Evolutionary conservation across 2,329 filamentous ascomycete genomes (phyloP).

Genomic region (Aspergillus uvarum): DNA sequence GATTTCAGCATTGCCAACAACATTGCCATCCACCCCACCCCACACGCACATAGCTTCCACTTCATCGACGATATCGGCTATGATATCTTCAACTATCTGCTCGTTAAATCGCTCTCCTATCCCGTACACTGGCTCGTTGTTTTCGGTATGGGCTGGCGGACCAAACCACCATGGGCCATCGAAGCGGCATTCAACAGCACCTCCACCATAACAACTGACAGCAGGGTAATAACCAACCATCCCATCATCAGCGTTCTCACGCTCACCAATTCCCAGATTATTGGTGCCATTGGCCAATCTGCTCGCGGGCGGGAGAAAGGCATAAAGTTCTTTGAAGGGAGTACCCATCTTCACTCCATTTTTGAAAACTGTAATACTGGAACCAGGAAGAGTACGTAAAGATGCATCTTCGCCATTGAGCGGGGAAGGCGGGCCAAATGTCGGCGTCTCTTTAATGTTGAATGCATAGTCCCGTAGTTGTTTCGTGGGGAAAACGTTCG

Average conservation of each 20-base stretch:
- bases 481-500: constrained; percentile 69
- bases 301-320: constrained; percentile 89
- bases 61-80: constrained; percentile 93
- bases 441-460: constrained; percentile 47
- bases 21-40: constrained; percentile 37
- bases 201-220: constrained; percentile 86
- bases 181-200: constrained; percentile 90
- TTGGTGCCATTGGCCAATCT: constrained; percentile 45
- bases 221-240: constrained; percentile 95
- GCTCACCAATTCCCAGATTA: constrained; percentile 60
- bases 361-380: constrained; percentile 85
- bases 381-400: constrained; percentile 83
- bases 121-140: constrained; percentile 51
- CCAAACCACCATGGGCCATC: constrained; percentile 91
- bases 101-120: constrained; percentile 81
- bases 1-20: constrained; percentile 30
- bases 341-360: constrained; percentile 86
- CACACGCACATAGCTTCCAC: constrained; percentile 73
- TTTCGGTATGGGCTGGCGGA: constrained; percentile 57
- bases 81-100: constrained; percentile 90
- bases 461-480: constrained; percentile 72
- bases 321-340: constrained; percentile 80
- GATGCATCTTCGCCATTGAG: constrained; percentile 68
- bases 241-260: constrained; percentile 88
- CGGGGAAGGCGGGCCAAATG: constrained; percentile 53